Conservation (phyloP, 805 yeast species). For the Myxozyma lipomycoides region DNA sequence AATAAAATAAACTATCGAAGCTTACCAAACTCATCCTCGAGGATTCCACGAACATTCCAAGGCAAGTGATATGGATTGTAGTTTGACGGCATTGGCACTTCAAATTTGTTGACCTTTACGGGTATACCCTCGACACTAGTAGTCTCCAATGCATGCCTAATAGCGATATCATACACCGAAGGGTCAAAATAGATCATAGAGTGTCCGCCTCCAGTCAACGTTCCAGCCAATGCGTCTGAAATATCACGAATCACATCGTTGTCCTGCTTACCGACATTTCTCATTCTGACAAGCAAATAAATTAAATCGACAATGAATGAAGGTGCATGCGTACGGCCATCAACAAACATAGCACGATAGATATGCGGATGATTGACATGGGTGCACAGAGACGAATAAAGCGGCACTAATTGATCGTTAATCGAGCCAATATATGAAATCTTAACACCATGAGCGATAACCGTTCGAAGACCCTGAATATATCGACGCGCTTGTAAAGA, state of each 20-base stretch:
- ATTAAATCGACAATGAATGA: slow-evolving; percentile 71
- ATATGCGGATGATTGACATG: slow-evolving; percentile 87
- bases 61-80: slow-evolving; percentile 83
- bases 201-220: slow-evolving; percentile 93
- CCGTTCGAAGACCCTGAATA: slow-evolving; percentile 58
- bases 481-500: slow-evolving; percentile 69
- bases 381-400: slow-evolving; percentile 79
- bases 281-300: slow-evolving; percentile 64
- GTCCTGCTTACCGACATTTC: slow-evolving; percentile 75
- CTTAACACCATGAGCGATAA: slow-evolving; percentile 69
- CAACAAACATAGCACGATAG: slow-evolving; percentile 83
- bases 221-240: slow-evolving; percentile 76
- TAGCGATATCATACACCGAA: slow-evolving; percentile 75
- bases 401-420: slow-evolving; percentile 90
- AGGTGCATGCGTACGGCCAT: slow-evolving; percentile 65
- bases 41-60: slow-evolving; percentile 84
- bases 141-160: slow-evolving; percentile 72
- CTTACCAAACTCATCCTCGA: slow-evolving; percentile 51
- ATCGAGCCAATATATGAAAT: slow-evolving; percentile 81
- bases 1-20: slow-evolving; percentile 40
- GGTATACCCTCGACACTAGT: slow-evolving; percentile 46
- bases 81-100: slow-evolving; percentile 53
- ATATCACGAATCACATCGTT: slow-evolving; percentile 83
- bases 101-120: slow-evolving; percentile 41
- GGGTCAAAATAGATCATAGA: slow-evolving; percentile 82